phyloP scores from a whole-genome alignment of 2,329 filamentous ascomycete species.

The Cytospora chrysosperma region DNA sequence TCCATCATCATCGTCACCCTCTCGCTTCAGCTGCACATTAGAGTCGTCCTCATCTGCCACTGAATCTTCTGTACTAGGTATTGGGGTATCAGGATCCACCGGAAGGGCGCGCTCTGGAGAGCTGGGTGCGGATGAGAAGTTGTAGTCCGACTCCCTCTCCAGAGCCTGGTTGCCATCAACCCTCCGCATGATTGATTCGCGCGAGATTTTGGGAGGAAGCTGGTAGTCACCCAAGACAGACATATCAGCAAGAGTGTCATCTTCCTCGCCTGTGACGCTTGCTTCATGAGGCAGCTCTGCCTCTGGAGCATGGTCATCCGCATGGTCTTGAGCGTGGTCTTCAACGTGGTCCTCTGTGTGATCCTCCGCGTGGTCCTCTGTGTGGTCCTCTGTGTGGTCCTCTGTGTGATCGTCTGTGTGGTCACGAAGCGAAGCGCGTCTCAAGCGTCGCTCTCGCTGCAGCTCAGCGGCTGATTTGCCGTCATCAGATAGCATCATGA shows the following conservation, averaged over 20 bases:
- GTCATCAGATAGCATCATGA: conserved; percentile 84
- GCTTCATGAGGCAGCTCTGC: conserved; percentile 36
- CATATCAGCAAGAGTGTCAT: conserved; percentile 60
- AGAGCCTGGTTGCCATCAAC: conserved; percentile 66
- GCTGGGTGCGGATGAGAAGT: conserved; percentile 60
- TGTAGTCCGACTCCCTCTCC: conserved; percentile 61
- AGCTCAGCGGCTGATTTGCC: conserved; percentile 61
- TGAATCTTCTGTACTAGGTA: conserved; percentile 79
- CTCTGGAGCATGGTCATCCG: conserved; percentile 45
- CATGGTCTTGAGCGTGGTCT: conserved; percentile 42
- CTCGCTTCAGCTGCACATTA: conserved; percentile 50
- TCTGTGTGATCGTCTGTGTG: conserved; percentile 40
- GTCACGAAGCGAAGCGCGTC: conserved; percentile 54
- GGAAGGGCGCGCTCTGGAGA: conserved; percentile 58
- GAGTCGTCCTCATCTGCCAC: conserved; percentile 57
- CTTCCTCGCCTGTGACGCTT: conserved; percentile 51
- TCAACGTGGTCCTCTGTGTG: conserved; percentile 40
- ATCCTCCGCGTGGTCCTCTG: conserved; percentile 44
- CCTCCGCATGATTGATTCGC: conserved; percentile 88
- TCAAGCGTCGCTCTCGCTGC: conserved; percentile 68
- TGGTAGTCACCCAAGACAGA: conserved; percentile 62
- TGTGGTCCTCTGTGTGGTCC: conserved; percentile 42
- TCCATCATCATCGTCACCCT: conserved; percentile 53
- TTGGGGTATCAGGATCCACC: conserved; percentile 84
- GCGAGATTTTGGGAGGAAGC: conserved; percentile 76